Conservation (phyloP, 305 asterid genomes). For the Solanum hybrid region DNA sequence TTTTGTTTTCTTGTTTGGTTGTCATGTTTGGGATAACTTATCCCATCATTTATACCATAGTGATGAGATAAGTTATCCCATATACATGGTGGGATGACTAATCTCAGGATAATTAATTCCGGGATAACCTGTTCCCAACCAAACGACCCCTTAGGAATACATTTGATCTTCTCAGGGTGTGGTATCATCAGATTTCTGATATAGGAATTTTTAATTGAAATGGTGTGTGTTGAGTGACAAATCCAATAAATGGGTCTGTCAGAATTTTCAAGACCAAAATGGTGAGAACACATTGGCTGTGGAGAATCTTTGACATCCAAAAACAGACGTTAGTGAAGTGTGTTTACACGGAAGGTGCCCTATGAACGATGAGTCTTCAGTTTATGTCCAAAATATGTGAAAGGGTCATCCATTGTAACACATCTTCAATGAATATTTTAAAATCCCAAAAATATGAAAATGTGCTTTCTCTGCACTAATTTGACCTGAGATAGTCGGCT, state of each 20-base stretch:
- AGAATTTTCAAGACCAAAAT: not conserved
- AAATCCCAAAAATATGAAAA: not conserved
- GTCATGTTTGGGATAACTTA: too few species aligned
- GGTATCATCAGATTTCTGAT: not conserved
- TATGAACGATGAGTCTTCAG: not conserved
- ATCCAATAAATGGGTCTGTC: not conserved
- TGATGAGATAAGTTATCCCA: too few species aligned
- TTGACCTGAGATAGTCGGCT: not conserved
- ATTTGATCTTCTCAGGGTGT: not conserved
- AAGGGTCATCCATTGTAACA: not conserved
- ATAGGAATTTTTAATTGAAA: not conserved
- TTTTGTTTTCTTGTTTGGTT: too few species aligned
- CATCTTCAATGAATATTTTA: not conserved
- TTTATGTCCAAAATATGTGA: not conserved
- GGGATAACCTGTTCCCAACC: too few species aligned
- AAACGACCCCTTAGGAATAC: not conserved
- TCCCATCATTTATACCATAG: too few species aligned
- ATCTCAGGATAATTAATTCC: too few species aligned
- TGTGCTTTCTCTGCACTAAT: not conserved
- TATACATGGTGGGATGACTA: too few species aligned
- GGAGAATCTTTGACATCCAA: not conserved
- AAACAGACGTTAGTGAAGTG: not conserved
- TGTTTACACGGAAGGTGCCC: not conserved
- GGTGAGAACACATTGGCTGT: not conserved
- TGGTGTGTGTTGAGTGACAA: not conserved